phyloP scores from a whole-genome alignment of 805 yeast species.

The Lipomyces sp. region DNA sequence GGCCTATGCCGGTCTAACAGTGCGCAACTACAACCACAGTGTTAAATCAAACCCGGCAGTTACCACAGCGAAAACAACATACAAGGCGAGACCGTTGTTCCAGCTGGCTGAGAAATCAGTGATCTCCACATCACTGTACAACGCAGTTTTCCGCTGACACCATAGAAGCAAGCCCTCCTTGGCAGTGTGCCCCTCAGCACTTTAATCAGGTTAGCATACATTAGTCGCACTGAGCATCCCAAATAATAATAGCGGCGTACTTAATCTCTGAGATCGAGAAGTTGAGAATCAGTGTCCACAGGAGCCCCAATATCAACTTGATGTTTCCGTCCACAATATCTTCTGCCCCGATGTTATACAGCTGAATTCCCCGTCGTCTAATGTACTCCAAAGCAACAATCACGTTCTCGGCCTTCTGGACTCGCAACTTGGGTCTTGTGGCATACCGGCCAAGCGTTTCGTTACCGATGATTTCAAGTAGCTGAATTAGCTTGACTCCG shows the following conservation, averaged over 20 bases:
- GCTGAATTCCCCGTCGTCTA: conserved; percentile 45
- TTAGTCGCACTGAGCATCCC: not conserved
- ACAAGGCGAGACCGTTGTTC: conserved; percentile 57
- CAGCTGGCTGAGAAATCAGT: conserved; percentile 61
- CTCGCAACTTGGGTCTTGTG: conserved; percentile 44
- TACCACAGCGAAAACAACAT: not conserved
- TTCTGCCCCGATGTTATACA: conserved; percentile 60
- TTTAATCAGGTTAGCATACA: conserved; percentile 7
- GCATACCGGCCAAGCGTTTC: conserved; percentile 47
- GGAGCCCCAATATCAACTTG: conserved; percentile 85
- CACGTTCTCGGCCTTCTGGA: conserved; percentile 49
- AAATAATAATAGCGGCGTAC: conserved; percentile 13
- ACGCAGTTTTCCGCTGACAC: conserved; percentile 56
- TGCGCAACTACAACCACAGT: conserved; percentile 44
- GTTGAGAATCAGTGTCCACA: conserved; percentile 62
- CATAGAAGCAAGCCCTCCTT: conserved; percentile 56
- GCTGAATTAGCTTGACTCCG: conserved; percentile 48
- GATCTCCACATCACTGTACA: conserved; percentile 48
- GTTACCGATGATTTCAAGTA: conserved; percentile 47
- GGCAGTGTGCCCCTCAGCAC: conserved; percentile 49
- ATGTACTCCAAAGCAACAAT: conserved; percentile 48
- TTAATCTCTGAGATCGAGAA: conserved; percentile 49
- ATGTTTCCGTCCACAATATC: conserved; percentile 94
- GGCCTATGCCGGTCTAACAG: conserved; percentile 52
- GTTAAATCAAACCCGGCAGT: not conserved